These are phyloP conservation scores for Phlebopus sp. DNA, from an alignment of 1,284 basidiomycete species.

Conservation along the genomic window DNA sequence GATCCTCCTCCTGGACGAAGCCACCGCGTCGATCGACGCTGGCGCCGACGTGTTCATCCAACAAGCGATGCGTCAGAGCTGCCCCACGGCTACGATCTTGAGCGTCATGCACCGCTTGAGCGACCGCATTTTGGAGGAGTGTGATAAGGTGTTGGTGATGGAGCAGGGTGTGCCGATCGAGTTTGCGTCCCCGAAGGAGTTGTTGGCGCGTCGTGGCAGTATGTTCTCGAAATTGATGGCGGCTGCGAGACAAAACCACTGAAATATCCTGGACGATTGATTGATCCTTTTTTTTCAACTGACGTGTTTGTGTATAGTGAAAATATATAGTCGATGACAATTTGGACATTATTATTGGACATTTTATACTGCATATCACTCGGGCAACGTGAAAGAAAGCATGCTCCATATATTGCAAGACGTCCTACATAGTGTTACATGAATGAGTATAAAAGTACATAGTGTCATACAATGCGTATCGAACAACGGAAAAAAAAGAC, in stretches of 20 bases:
- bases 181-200: constrained; percentile 21
- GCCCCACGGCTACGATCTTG: constrained; percentile 27
- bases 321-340: too few relatives aligned
- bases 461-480: too few relatives aligned
- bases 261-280: not conserved
- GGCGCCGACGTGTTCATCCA: constrained; percentile 33
- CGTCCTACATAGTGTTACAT: too few relatives aligned
- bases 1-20: constrained; percentile 51
- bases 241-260: constrained; percentile 20
- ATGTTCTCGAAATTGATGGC: constrained; percentile 29
- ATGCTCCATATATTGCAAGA: too few relatives aligned
- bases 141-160: constrained; percentile 33
- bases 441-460: too few relatives aligned
- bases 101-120: constrained; percentile 30
- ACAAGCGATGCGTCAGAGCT: constrained; percentile 29
- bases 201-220: constrained; percentile 22
- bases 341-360: too few relatives aligned
- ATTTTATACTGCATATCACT: too few relatives aligned
- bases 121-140: constrained; percentile 27
- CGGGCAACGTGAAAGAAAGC: too few relatives aligned
- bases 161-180: constrained; percentile 31
- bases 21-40: constrained; percentile 33
- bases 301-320: too few relatives aligned
- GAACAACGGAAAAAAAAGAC: too few relatives aligned
- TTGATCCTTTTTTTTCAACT: too few relatives aligned